Evolutionary conservation across 208 protist genomes (phyloP).

Genomic region (Trichomonas gallinae): DNA sequence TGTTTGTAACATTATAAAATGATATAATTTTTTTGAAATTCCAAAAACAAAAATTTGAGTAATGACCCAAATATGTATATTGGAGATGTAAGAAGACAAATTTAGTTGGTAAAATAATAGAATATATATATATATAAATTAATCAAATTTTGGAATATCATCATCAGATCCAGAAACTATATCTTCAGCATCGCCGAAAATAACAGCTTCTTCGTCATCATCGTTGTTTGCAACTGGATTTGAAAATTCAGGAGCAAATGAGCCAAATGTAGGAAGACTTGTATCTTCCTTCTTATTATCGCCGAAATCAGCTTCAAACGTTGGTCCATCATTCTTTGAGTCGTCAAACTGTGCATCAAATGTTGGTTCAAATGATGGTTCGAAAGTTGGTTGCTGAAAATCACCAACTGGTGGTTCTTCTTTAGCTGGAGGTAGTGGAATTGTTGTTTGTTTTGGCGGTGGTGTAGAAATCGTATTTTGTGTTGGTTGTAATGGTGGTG

Average conservation of each 20-base stretch:
- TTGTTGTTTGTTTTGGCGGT: neutral
- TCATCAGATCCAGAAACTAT: neutral
- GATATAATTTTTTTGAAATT: too few relatives aligned
- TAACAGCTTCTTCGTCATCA: neutral
- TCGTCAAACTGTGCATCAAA: neutral
- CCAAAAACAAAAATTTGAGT: too few relatives aligned
- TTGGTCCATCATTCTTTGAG: neutral
- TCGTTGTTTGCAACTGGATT: neutral
- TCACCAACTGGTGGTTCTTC: neutral
- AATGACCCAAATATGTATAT: too few relatives aligned
- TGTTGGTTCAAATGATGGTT: neutral
- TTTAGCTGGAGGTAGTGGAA: too few relatives aligned
- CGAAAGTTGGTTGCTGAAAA: neutral
- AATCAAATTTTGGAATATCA: neutral
- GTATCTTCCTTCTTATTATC: neutral
- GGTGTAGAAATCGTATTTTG: too few relatives aligned
- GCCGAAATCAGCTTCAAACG: neutral
- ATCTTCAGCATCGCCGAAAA: neutral
- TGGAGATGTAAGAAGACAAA: too few relatives aligned
- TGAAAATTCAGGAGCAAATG: neutral
- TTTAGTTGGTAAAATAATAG: too few relatives aligned
- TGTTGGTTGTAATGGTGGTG: neutral
- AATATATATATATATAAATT: neutral
- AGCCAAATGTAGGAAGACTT: neutral
- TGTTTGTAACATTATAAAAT: too few relatives aligned